Percentiles rank a stretch among this genome's conserved stretches.
Evolutionary conservation across 1,284 basidiomycete genomes (phyloP).

Genomic region (Somion occarium): DNA sequence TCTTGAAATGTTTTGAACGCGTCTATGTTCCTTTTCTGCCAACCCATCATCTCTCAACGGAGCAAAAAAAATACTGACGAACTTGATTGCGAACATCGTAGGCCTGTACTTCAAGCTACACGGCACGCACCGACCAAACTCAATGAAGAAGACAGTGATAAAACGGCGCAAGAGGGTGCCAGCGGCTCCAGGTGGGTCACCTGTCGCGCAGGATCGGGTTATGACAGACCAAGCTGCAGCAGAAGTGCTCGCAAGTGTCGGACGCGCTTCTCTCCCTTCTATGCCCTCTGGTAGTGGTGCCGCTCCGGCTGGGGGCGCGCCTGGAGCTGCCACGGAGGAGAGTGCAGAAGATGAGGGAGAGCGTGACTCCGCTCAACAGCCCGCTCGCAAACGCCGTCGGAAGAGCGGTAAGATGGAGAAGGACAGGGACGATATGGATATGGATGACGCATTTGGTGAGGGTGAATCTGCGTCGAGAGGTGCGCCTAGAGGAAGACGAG

Average conservation of each 20-base stretch:
- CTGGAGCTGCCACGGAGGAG: slow-evolving; percentile 36
- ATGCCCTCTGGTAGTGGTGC: slow-evolving; percentile 29
- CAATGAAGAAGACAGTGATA: slow-evolving; percentile 99
- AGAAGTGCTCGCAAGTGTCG: slow-evolving; percentile 76
- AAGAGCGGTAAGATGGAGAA: slow-evolving; percentile 38
- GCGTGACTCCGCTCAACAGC: slow-evolving; percentile 42
- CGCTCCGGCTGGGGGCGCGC: slow-evolving; percentile 31
- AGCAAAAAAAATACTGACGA: no score
- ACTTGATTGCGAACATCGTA: slow-evolving; percentile 33
- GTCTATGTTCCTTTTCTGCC: no score
- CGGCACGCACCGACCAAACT: slow-evolving; percentile 93
- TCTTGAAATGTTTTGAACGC: no score
- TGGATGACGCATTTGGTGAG: slow-evolving; percentile 33
- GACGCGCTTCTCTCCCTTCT: slow-evolving; percentile 37
- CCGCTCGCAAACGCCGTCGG: slow-evolving; percentile 49
- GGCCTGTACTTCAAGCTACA: slow-evolving; percentile 98
- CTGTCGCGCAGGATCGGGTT: slow-evolving; percentile 31
- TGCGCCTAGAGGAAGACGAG: slow-evolving; percentile 2
- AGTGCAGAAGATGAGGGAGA: slow-evolving; percentile 38
- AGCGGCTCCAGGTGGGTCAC: slow-evolving; percentile 49
- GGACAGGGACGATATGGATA: slow-evolving; percentile 40
- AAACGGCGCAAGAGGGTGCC: slow-evolving; percentile 96
- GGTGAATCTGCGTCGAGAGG: slow-evolving; percentile 8
- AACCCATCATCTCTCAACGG: no score
- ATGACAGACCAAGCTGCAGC: slow-evolving; percentile 81